Conservation (phyloP, 306 rosid genomes). For the Carpinus viminea region DNA sequence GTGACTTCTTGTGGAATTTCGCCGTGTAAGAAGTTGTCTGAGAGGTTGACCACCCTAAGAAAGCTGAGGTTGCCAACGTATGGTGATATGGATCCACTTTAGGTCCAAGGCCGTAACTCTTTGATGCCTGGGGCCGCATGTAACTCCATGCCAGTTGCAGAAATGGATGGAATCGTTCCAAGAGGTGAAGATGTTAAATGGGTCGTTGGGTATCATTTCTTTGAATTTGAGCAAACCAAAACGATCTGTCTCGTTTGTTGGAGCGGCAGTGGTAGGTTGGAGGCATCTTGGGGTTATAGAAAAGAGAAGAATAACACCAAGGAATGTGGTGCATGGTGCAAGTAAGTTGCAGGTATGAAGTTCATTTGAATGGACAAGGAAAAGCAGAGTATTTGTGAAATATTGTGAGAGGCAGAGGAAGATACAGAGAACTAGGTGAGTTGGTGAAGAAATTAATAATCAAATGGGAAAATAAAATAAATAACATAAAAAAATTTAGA, state of each 20-base stretch:
- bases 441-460: no score
- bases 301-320: no score
- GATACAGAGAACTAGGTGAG: no score
- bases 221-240: conserved; percentile 38
- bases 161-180: conserved; percentile 43
- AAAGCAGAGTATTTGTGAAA: no score
- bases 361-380: no score
- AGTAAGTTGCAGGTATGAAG: no score
- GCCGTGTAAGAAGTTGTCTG: conserved; percentile 24
- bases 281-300: no score
- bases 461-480: no score
- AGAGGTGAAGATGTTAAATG: conserved; percentile 21
- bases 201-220: conserved; percentile 27
- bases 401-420: no score
- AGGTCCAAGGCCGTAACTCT: conserved; percentile 31
- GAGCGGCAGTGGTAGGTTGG: not conserved
- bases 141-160: conserved; percentile 46
- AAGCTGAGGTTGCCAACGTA: conserved; percentile 33
- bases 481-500: no score
- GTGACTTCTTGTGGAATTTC: conserved; percentile 34
- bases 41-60: conserved; percentile 14
- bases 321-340: no score
- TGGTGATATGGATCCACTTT: conserved; percentile 41
- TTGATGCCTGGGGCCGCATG: conserved; percentile 33
- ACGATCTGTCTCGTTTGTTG: conserved; percentile 19